Evolutionary conservation across 2,329 filamentous ascomycete genomes (phyloP).

Genomic region (Ophiocordyceps camponoti-floridani): DNA sequence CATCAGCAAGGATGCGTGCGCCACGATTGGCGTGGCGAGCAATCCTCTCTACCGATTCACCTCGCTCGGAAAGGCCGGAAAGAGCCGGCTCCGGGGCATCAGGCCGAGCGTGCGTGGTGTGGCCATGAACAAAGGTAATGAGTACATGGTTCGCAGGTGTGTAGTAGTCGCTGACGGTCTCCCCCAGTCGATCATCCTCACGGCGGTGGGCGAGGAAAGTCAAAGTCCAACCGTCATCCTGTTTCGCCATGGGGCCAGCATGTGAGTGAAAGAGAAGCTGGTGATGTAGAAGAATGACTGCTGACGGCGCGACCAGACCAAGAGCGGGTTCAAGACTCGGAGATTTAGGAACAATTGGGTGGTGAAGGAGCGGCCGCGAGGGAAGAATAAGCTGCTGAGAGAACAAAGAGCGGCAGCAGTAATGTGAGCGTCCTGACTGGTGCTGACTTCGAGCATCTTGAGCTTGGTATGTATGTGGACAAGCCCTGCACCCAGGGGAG

Average conservation of each 20-base stretch:
- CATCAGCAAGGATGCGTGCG: constrained; percentile 82
- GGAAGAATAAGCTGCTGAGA: constrained; percentile 73
- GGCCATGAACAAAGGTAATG: constrained; percentile 86
- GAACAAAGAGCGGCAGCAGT: not conserved
- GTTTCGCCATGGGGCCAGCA: constrained; percentile 93
- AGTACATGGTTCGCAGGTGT: rapidly evolving
- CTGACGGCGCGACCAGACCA: constrained; percentile 31
- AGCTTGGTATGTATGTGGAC: too few relatives aligned
- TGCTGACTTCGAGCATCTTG: too few relatives aligned
- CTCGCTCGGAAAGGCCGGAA: constrained; percentile 86
- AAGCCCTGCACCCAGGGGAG: too few relatives aligned
- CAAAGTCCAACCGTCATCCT: constrained; percentile 91
- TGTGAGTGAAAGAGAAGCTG: constrained; percentile 56
- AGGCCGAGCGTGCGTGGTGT: constrained; percentile 90
- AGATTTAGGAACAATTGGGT: constrained; percentile 82
- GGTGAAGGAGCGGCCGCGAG: constrained; percentile 65
- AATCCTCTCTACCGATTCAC: constrained; percentile 83
- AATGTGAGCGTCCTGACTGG: too few relatives aligned
- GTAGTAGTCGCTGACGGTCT: not conserved
- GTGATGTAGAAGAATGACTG: not conserved
- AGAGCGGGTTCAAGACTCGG: constrained; percentile 80
- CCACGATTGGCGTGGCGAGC: constrained; percentile 85
- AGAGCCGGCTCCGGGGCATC: constrained; percentile 85
- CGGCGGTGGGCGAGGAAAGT: constrained; percentile 97
- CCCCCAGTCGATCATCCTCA: constrained; percentile 74